phyloP scores from a whole-genome alignment of 129 eudicot species.

The Mikania micrantha region DNA sequence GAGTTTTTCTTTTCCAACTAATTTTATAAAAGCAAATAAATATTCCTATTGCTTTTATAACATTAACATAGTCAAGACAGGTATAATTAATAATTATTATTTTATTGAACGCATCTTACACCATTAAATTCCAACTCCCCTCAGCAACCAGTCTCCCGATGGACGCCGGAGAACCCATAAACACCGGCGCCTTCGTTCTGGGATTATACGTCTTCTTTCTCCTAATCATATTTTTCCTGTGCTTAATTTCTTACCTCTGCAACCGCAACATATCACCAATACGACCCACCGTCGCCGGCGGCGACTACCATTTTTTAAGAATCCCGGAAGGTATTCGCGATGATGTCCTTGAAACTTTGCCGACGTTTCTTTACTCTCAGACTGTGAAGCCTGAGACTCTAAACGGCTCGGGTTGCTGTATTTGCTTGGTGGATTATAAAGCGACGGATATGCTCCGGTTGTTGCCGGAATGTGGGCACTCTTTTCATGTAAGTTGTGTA shows the following conservation, averaged over 20 bases:
- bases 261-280: not conserved
- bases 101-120: not conserved
- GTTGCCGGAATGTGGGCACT: too few species aligned
- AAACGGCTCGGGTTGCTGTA: not conserved
- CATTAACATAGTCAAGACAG: not conserved
- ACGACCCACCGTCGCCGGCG: not conserved
- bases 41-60: not conserved
- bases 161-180: slow-evolving; percentile 7
- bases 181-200: slow-evolving; percentile 12
- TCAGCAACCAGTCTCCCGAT: too few species aligned
- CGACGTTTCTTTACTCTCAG: slow-evolving; percentile 9
- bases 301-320: not conserved
- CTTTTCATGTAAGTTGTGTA: too few species aligned
- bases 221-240: slow-evolving; percentile 14
- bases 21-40: not conserved
- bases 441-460: slow-evolving; percentile 28
- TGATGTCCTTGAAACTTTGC: slow-evolving; percentile 14
- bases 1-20: not conserved
- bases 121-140: not conserved
- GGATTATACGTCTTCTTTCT: slow-evolving; percentile 24
- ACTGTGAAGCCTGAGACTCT: not conserved
- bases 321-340: slow-evolving; percentile 17
- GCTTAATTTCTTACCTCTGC: slow-evolving; percentile 27
- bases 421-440: slow-evolving; percentile 39
- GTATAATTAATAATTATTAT: not conserved